Percentiles rank a stretch among this genome's conserved stretches.
Evolutionary conservation across 805 yeast genomes (phyloP).

Genomic region (Saccharomycopsis schoenii): DNA sequence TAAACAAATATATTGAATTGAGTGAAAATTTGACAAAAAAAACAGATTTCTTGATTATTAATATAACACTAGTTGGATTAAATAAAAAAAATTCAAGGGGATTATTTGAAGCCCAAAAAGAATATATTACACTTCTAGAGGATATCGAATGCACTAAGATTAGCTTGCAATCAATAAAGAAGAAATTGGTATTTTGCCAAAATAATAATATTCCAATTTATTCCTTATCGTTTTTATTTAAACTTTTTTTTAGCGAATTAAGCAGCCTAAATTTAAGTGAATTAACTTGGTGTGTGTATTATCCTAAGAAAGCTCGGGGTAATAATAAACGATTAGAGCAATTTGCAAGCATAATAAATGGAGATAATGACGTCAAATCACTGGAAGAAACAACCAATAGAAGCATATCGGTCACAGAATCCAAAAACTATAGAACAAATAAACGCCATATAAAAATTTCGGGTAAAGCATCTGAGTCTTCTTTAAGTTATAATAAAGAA

Average conservation of each 20-base stretch:
- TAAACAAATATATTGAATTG: slow-evolving; percentile 39
- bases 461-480: slow-evolving; percentile 17
- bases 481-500: slow-evolving; percentile 4
- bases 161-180: slow-evolving; percentile 36
- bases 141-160: slow-evolving; percentile 23
- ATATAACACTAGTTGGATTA: slow-evolving; percentile 37
- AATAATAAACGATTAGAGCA: neutral
- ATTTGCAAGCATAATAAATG: neutral
- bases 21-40: slow-evolving; percentile 38
- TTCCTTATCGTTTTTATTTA: slow-evolving; percentile 46
- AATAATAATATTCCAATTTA: slow-evolving; percentile 50
- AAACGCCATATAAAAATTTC: slow-evolving; percentile 6
- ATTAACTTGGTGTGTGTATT: slow-evolving; percentile 46
- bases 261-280: slow-evolving; percentile 33
- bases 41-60: slow-evolving; percentile 49
- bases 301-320: slow-evolving; percentile 27
- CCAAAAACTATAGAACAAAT: neutral
- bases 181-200: slow-evolving; percentile 49
- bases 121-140: slow-evolving; percentile 26
- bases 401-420: slow-evolving; percentile 2
- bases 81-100: slow-evolving; percentile 28
- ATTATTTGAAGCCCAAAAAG: slow-evolving; percentile 20
- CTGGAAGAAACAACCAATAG: neutral
- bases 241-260: slow-evolving; percentile 27
- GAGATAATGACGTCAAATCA: neutral